These are phyloP conservation scores for Nitzschia sp. DNA, from an alignment of 108 stramenopile genomes.

Conservation along the genomic window DNA sequence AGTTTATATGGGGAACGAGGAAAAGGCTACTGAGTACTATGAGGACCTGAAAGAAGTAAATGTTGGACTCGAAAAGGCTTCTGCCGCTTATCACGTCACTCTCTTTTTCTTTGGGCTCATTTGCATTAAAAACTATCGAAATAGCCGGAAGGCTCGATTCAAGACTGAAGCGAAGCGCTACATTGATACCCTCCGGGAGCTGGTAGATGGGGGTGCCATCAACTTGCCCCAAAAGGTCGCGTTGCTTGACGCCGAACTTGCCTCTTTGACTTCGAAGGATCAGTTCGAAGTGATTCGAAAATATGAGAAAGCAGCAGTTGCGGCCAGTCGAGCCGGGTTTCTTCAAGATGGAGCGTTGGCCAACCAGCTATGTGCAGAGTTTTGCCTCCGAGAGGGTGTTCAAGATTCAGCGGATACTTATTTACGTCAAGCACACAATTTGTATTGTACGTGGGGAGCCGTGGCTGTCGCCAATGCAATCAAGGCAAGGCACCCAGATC, in stretches of 20 bases:
- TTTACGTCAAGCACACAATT: background rate
- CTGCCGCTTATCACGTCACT: background rate
- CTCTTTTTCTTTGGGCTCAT: conserved; percentile 7
- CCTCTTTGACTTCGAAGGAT: conserved; percentile 7
- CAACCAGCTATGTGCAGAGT: conserved; percentile 10
- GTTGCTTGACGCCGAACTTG: conserved; percentile 1
- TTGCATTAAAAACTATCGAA: conserved; percentile 1
- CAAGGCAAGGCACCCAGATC: background rate
- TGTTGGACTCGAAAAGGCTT: background rate
- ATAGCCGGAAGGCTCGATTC: background rate
- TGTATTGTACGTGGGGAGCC: background rate
- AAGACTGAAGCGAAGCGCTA: conserved; percentile 5
- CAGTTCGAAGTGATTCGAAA: background rate
- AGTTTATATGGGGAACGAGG: conserved; percentile 1
- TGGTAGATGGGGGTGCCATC: conserved; percentile 13
- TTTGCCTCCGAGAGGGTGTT: background rate
- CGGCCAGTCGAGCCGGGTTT: conserved; percentile 10
- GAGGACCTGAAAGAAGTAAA: background rate
- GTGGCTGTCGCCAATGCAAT: background rate
- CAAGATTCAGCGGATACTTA: background rate
- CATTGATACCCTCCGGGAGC: background rate
- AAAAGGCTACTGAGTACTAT: conserved; percentile 9
- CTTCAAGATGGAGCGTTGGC: conserved; percentile 14
- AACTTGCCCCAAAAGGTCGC: conserved; percentile 1
- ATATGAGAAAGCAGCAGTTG: conserved; percentile 2